phyloP scores from a whole-genome alignment of 257 asterid genomes.

The Gardenia jasminoides region DNA sequence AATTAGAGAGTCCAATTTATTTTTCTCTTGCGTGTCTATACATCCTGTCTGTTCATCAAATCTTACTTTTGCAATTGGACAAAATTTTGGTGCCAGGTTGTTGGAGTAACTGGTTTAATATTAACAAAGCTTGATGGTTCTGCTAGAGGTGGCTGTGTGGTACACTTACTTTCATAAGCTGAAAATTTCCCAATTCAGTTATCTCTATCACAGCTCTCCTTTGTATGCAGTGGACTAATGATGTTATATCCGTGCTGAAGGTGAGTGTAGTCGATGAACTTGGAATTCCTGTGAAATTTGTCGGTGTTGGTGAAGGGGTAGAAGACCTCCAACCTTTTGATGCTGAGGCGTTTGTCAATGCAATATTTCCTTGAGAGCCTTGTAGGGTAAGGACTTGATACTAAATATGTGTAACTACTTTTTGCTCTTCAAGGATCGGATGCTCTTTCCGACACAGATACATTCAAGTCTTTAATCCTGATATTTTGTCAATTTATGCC shows the following conservation, averaged over 20 bases:
- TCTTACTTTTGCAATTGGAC: neutral
- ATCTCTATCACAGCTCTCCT: neutral
- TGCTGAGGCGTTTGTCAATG: slow-evolving; percentile 85
- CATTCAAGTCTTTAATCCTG: neutral
- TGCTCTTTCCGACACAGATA: neutral
- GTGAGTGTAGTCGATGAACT: slow-evolving; percentile 98
- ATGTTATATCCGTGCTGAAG: slow-evolving; percentile 30
- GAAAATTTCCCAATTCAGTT: neutral
- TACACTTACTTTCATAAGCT: slow-evolving; percentile 24
- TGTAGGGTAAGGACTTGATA: neutral
- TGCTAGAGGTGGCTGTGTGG: slow-evolving; percentile 99
- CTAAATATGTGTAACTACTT: neutral
- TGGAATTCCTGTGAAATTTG: slow-evolving; percentile 92
- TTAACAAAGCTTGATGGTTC: slow-evolving; percentile 94
- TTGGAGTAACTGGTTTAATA: slow-evolving; percentile 93
- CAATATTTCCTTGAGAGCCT: slow-evolving; percentile 70
- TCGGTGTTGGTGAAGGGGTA: slow-evolving; percentile 86
- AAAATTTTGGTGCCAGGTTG: slow-evolving; percentile 56
- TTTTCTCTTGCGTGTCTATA: neutral
- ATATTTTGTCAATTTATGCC: neutral
- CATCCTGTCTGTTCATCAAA: neutral
- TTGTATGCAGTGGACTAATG: neutral
- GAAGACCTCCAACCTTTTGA: slow-evolving; percentile 94
- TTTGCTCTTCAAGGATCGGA: neutral
- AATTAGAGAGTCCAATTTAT: neutral